A percentile compares a stretch with the other conserved stretches of the same genome.
These are phyloP conservation scores for Shiraia sp. DNA, from an alignment of 2,329 filamentous ascomycete species.

Conservation along the genomic window DNA sequence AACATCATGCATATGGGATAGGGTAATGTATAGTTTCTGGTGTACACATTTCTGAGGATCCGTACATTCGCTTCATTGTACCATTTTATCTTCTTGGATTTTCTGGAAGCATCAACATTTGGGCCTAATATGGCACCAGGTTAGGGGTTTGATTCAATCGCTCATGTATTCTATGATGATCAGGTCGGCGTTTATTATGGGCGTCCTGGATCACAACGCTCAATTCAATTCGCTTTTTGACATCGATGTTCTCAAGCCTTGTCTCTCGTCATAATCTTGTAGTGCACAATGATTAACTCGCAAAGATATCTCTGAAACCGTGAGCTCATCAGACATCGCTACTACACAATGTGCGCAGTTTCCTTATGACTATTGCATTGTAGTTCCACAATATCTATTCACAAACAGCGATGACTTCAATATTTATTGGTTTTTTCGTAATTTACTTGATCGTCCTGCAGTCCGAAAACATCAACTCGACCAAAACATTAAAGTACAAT, in stretches of 20 bases:
- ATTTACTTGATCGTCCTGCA: conserved; percentile 1
- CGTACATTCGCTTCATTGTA: conserved; percentile 28
- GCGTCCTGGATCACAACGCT: conserved; percentile 26
- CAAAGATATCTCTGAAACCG: too few relatives aligned
- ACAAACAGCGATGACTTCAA: too few relatives aligned
- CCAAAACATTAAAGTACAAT: too few relatives aligned
- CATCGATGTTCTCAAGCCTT: not conserved
- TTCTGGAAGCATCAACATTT: conserved; percentile 7
- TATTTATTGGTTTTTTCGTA: too few relatives aligned
- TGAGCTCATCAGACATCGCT: not conserved
- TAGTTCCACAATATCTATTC: conserved; percentile 6
- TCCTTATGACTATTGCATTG: not conserved
- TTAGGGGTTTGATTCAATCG: conserved; percentile 13
- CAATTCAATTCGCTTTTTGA: conserved; percentile 15
- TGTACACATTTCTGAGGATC: conserved; percentile 17
- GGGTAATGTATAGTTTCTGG: conserved; percentile 40
- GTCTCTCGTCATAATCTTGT: not conserved
- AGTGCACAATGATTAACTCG: not conserved
- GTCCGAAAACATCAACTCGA: not conserved
- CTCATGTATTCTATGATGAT: conserved; percentile 29
- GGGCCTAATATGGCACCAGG: conserved; percentile 1
- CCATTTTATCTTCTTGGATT: conserved; percentile 26
- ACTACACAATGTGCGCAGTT: not conserved
- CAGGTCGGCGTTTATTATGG: conserved; percentile 21
- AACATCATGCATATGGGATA: conserved; percentile 20